Percentiles rank a stretch among this genome's conserved stretches.
phyloP scores from a whole-genome alignment of 148 eudicot species.

The Vaccinium myrtillus region DNA sequence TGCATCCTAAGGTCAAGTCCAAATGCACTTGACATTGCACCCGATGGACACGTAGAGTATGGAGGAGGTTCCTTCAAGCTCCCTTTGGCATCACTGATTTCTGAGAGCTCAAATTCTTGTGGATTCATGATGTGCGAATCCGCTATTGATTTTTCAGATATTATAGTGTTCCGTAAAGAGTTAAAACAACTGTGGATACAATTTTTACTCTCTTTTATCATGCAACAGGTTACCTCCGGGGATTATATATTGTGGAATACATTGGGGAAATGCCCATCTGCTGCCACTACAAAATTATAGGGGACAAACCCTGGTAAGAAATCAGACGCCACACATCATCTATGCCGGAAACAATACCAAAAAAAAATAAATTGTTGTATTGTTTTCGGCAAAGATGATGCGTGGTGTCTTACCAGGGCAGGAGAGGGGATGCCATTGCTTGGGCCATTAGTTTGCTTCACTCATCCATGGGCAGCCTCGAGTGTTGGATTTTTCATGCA shows the following conservation, averaged over 20 bases:
- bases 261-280: conserved; percentile 92
- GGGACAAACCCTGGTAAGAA: neutral
- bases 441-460: neutral
- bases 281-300: conserved; percentile 45
- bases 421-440: too few relatives aligned
- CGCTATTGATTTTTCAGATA: neutral
- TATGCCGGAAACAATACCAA: too few relatives aligned
- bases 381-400: neutral
- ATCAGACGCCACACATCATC: too few relatives aligned
- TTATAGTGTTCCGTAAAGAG: neutral
- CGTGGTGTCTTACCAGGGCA: too few relatives aligned
- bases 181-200: neutral
- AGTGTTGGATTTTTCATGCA: neutral
- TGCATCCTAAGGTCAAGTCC: neutral
- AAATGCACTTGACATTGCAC: neutral
- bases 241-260: conserved; percentile 99
- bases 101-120: neutral
- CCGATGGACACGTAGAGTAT: neutral
- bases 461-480: neutral
- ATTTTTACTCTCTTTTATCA: neutral
- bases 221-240: conserved; percentile 30
- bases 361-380: neutral
- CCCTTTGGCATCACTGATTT: neutral
- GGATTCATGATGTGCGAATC: neutral
- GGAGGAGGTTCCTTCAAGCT: neutral